A percentile compares a stretch with the other conserved stretches of the same genome.
Conservation (phyloP, 2,329 filamentous ascomycete species). For the Dryadomyces quercus-mongolicae region DNA sequence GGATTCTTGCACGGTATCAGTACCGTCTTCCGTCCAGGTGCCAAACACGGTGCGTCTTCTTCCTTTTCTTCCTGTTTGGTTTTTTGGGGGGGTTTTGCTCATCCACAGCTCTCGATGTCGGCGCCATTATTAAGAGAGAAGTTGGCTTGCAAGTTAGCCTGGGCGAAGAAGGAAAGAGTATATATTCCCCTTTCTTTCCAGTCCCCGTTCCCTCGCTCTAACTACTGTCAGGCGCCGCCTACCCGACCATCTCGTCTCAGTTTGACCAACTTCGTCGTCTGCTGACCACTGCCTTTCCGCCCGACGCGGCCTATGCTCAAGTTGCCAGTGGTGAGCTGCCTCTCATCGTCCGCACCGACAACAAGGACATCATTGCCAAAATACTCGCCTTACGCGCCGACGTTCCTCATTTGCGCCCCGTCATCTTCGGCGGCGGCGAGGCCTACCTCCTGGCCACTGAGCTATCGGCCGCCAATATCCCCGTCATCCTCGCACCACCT, state of each 20-base stretch:
- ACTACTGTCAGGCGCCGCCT: neutral
- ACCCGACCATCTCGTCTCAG: constrained; percentile 1
- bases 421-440: constrained; percentile 27
- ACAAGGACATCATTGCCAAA: constrained; percentile 16
- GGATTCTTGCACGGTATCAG: constrained; percentile 20
- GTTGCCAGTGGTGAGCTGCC: constrained; percentile 23
- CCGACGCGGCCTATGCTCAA: neutral
- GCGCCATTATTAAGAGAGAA: neutral
- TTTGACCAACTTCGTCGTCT: neutral
- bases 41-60: constrained; percentile 8
- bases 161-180: constrained; percentile 1
- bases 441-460: constrained; percentile 12
- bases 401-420: constrained; percentile 15
- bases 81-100: neutral
- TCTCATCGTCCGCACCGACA: constrained; percentile 26
- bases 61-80: neutral
- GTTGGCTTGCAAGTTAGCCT: constrained; percentile 3
- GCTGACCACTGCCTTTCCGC: neutral
- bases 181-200: neutral
- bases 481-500: constrained; percentile 21
- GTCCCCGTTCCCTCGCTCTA: neutral
- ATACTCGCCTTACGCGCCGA: constrained; percentile 24
- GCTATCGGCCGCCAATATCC: constrained; percentile 25
- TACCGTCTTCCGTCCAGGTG: constrained; percentile 18
- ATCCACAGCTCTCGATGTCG: neutral